Evolutionary conservation across 2,329 filamentous ascomycete genomes (phyloP), one percentile per base, ranked within the genome.

Genomic region (Botryotinia narcissicola): DNA sequence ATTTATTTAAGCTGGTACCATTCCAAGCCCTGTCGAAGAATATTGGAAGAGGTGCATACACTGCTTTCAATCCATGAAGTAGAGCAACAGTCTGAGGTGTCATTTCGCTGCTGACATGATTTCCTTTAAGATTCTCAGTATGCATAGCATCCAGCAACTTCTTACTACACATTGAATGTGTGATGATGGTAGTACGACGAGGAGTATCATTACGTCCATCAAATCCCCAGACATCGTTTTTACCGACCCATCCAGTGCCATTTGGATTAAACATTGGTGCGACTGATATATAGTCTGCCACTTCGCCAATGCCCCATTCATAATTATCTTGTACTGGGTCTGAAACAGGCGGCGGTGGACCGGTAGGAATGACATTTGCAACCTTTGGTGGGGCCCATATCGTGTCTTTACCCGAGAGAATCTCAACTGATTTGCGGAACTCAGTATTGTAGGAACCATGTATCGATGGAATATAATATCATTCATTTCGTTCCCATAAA

Each of bases 31-130:
- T 88, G 81, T 95, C 92, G 79, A 94, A 93, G 81, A 90, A 95
- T 64, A 95, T 88, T 1, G 93, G 92, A 81, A 95, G 92, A 18
- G 93, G 93, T 18, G 90, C 92, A 79, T 91, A 93, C 6, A 94
- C 91, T 7, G 91, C 90, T 83, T 95, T 95, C 67, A 95, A 85
- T 9, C 93, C 92, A 80, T 96, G 92, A 75, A 94, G 88, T 29
- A 95, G 85, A 0, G 92, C 89, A 40, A 91, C 88, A 0, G 91
- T 91, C 72, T 92, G 90, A 0, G 92, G 89, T 74, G 90, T 92
- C 92, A 95, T 94, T 80, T 95, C 93, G 0, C 92, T 92, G 73
- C 91, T 92, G 78, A 95, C 90, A 79, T 94, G 92, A 78, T 92
- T 91, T 75, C 92, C 91, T 22, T 88, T 86, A 75, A 91, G 85